Evolutionary conservation across 495 filamentous ascomycete genomes (phyloP).

Genomic region (Saxophila tyrrhenica): DNA sequence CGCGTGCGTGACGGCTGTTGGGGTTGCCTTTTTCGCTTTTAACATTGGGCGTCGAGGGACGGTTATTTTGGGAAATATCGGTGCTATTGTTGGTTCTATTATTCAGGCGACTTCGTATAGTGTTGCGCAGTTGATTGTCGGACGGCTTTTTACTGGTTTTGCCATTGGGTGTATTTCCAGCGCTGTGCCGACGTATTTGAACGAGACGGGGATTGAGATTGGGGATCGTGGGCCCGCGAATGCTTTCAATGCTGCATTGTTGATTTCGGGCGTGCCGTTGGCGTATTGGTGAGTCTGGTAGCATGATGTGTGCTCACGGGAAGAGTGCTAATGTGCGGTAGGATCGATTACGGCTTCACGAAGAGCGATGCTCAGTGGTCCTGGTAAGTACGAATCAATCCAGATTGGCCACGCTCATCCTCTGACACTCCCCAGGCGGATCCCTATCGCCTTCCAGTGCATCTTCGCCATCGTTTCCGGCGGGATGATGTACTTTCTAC

Average conservation of each 20-base stretch:
- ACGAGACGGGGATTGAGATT: constrained; percentile 18
- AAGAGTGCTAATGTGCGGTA: not conserved
- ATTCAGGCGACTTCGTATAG: constrained; percentile 13
- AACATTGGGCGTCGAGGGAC: constrained; percentile 14
- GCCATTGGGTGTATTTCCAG: constrained; percentile 16
- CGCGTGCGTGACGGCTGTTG: constrained; percentile 26
- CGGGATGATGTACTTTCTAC: constrained; percentile 26
- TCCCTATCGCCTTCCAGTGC: constrained; percentile 32
- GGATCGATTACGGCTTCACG: constrained; percentile 26
- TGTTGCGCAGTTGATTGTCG: constrained; percentile 16
- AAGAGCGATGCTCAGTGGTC: constrained; percentile 21
- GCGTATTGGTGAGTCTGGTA: constrained; percentile 20
- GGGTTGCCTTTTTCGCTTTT: constrained; percentile 20
- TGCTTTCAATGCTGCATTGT: constrained; percentile 16
- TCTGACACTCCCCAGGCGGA: too few relatives aligned
- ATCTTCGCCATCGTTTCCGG: constrained; percentile 27
- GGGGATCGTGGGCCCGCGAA: constrained; percentile 21
- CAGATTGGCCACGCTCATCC: too few relatives aligned
- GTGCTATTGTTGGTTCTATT: constrained; percentile 15
- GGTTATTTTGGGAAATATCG: constrained; percentile 26
- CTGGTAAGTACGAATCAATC: too few relatives aligned
- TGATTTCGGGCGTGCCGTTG: constrained; percentile 19
- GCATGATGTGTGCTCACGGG: too few relatives aligned
- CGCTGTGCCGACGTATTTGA: constrained; percentile 15
- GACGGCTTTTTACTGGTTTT: constrained; percentile 16